phyloP scores from a whole-genome alignment of 495 filamentous ascomycete species.

The Xylaria bambusicola region DNA sequence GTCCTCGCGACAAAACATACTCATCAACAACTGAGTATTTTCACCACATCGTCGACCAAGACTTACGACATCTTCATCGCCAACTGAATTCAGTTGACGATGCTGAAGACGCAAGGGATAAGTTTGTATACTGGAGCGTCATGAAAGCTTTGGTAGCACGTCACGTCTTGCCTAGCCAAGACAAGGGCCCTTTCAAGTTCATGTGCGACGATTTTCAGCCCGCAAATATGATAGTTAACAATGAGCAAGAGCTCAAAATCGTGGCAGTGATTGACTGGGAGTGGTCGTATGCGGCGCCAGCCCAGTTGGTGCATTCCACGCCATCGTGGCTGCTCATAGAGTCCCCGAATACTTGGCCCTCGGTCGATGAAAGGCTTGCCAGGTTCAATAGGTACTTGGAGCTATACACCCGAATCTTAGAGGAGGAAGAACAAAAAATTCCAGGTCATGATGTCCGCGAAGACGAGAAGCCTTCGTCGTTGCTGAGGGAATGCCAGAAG shows the following conservation, averaged over 20 bases:
- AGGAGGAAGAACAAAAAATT: slow-evolving; percentile 15
- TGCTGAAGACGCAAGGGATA: slow-evolving; percentile 19
- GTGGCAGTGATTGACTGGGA: slow-evolving; percentile 27
- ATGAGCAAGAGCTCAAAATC: slow-evolving; percentile 20
- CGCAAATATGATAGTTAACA: slow-evolving; percentile 36
- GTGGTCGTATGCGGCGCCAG: slow-evolving; percentile 27
- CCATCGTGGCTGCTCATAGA: slow-evolving; percentile 27
- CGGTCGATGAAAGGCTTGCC: slow-evolving; percentile 17
- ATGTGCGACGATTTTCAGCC: slow-evolving; percentile 39
- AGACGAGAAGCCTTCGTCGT: slow-evolving; percentile 11
- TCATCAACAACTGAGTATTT: slow-evolving; percentile 23
- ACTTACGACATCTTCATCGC: slow-evolving; percentile 18
- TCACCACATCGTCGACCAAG: slow-evolving; percentile 21
- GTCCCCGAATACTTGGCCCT: slow-evolving; percentile 16
- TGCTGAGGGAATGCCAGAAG: slow-evolving; percentile 12
- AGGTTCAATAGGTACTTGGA: slow-evolving; percentile 17
- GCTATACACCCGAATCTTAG: slow-evolving; percentile 12
- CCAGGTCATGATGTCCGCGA: slow-evolving; percentile 1
- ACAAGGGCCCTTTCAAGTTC: slow-evolving; percentile 31
- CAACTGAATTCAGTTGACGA: slow-evolving; percentile 25
- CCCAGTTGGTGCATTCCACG: slow-evolving; percentile 21
- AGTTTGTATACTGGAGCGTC: slow-evolving; percentile 15
- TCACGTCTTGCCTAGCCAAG: not conserved
- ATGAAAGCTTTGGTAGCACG: slow-evolving; percentile 18
- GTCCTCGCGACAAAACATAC: slow-evolving; percentile 1